Evolutionary conservation across 306 rosid species (phyloP), one percentile per base, ranked within the genome.

Genomic region (Sesbania bispinosa): DNA sequence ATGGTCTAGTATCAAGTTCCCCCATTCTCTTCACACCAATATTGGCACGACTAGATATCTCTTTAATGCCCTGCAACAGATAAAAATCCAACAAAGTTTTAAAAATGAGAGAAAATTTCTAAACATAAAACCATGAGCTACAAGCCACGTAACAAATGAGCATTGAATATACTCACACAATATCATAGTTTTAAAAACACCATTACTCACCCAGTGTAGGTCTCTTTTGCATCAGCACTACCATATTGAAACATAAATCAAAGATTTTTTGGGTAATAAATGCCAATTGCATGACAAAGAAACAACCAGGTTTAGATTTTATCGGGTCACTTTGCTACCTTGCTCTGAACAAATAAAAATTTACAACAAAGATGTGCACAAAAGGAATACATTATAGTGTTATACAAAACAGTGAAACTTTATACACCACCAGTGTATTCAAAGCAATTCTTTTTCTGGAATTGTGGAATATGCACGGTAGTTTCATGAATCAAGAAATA

Each of bases 21-120:
- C 99, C 99, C 99, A 95, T 89, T 92, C 97, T 86, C 74, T 90
- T 92, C 24, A 95, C 82, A 14, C 93, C 81, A 81, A 92, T 80
- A 20, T 76, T 35, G 27, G 82, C 77, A 73, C 77, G 80, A 36
- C 54, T 72, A 45, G 91, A 54, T 38, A 82, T 55, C 53, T 89
- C 99, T 79, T 87, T 91, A 68, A 85, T 80, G 69, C 74, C 77
- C 99, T 95, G 78, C 36, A 62, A 39, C 43, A 64, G 21, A 58
- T 24, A 33, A 71, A 73, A 69, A 63, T 23, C 48, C 42, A 55
- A 46, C 11, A 70, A 68, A 70, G 38, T 54, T 20, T 33, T 13
- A 52, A 63, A 53, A 69, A 54, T 4, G 32, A 11, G 15, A 59
- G 29, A 13, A 46, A 33, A 14, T 16, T 27, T 20, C 57, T 26